Conservation (phyloP, 208 protist genomes). For the Wallacemonas sp. region DNA sequence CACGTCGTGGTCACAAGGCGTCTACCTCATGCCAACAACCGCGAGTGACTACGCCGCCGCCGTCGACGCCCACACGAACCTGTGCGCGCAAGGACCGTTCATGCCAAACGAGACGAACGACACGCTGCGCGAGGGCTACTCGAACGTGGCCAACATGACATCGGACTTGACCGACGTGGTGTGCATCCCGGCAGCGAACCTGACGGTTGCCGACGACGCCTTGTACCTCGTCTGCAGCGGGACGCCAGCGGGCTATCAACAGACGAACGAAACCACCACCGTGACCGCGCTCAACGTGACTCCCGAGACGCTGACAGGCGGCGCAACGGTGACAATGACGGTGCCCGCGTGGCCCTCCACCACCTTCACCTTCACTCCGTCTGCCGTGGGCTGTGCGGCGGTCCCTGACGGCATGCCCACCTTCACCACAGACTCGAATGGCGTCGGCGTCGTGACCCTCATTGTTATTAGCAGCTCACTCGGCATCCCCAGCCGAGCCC, state of each 20-base stretch:
- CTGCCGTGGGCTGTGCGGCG: not conserved
- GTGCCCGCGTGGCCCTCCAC: constrained; percentile 1
- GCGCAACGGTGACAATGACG: constrained; percentile 8
- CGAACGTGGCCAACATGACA: not conserved
- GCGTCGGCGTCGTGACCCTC: constrained; percentile 3
- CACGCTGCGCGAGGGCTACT: not conserved
- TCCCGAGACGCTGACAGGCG: constrained; percentile 2
- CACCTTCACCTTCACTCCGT: not conserved
- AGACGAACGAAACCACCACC: constrained; percentile 7
- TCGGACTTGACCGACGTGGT: constrained; percentile 1
- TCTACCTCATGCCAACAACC: constrained; percentile 22
- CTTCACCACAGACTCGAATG: constrained; percentile 15
- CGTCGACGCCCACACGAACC: constrained; percentile 3
- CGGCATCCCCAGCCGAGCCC: not conserved
- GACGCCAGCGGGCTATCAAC: constrained; percentile 20
- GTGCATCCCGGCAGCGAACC: constrained; percentile 17
- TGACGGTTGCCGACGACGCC: not conserved
- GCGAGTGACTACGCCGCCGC: not conserved
- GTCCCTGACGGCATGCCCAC: not conserved
- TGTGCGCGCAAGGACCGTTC: constrained; percentile 11
- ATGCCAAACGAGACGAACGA: not conserved
- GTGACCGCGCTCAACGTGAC: not conserved
- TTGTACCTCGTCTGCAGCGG: constrained; percentile 28
- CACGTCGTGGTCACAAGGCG: not conserved
- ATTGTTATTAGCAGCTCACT: not conserved